A percentile compares a stretch with the other conserved stretches of the same genome.
Conservation (phyloP, 2,329 filamentous ascomycete genomes). For the Xylaria sp. region DNA sequence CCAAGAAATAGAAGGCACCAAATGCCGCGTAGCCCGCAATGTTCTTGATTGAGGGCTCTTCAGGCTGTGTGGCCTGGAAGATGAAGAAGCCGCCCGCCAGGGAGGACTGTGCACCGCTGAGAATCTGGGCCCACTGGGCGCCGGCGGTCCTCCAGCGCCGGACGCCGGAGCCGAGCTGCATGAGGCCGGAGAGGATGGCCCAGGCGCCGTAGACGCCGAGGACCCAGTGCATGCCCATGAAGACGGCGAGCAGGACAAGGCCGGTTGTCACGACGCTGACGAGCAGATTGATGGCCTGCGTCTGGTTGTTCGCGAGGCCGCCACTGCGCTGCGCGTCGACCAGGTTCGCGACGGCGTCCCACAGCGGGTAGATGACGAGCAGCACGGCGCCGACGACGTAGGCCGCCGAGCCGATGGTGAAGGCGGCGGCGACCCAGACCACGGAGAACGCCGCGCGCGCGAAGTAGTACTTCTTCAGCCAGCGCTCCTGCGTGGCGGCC, state of each 20-base stretch:
- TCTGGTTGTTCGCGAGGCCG: conserved; percentile 34
- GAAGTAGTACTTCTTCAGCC: conserved; percentile 42
- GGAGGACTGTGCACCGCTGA: conserved; percentile 38
- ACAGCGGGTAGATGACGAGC: conserved; percentile 39
- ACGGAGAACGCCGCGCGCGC: conserved; percentile 33
- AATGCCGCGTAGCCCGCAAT: conserved; percentile 39
- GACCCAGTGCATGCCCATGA: conserved; percentile 40
- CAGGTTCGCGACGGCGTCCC: conserved; percentile 37
- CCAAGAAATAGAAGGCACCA: conserved; percentile 38
- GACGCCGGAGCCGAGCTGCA: conserved; percentile 36
- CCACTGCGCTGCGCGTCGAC: conserved; percentile 39
- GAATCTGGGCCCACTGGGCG: conserved; percentile 36
- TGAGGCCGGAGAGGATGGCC: conserved; percentile 38
- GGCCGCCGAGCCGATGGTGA: conserved; percentile 34
- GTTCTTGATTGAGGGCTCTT: conserved; percentile 33
- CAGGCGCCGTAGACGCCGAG: conserved; percentile 39
- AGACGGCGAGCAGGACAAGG: conserved; percentile 28
- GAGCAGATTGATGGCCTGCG: conserved; percentile 35
- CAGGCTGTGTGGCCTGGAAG: conserved; percentile 34
- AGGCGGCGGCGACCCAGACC: conserved; percentile 35
- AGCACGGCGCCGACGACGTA: conserved; percentile 32
- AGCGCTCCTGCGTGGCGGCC: conserved; percentile 32
- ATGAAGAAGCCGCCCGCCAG: conserved; percentile 38
- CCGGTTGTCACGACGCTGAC: conserved; percentile 34
- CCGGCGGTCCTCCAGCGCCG: conserved; percentile 36